A percentile compares a stretch with the other conserved stretches of the same genome.
phyloP scores from a whole-genome alignment of 345 rosid genomes.

The Cardamine resedifolia region DNA sequence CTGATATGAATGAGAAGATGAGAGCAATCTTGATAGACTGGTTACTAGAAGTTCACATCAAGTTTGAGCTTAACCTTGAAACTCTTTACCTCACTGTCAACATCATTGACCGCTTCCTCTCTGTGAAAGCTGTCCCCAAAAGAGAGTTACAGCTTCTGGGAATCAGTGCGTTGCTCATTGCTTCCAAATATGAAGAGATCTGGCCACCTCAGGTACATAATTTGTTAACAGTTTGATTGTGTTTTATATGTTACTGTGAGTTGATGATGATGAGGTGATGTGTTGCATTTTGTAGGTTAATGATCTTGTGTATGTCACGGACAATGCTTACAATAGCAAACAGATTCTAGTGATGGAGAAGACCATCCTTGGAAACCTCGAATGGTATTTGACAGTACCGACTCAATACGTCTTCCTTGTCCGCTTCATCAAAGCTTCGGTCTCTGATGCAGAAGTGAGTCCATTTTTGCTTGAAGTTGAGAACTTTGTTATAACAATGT shows the following conservation, averaged over 20 bases:
- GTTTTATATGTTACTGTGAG: neutral
- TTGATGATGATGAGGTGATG: neutral
- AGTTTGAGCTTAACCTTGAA: constrained; percentile 81
- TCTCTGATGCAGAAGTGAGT: constrained; percentile 57
- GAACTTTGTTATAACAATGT: neutral
- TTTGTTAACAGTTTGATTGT: neutral
- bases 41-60: constrained; percentile 82
- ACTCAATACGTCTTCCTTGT: constrained; percentile 85
- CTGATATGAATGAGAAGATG: constrained; percentile 78
- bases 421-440: constrained; percentile 74
- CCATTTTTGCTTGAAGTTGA: neutral
- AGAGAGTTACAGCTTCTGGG: constrained; percentile 83
- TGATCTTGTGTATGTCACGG: constrained; percentile 85
- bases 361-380: constrained; percentile 62
- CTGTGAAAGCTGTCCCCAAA: constrained; percentile 56
- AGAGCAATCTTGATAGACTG: constrained; percentile 84
- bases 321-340: constrained; percentile 70
- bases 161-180: constrained; percentile 79
- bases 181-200: constrained; percentile 94
- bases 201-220: constrained; percentile 76
- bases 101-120: constrained; percentile 75
- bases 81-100: constrained; percentile 80
- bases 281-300: constrained; percentile 43
- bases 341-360: constrained; percentile 85
- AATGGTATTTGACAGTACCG: constrained; percentile 83